Conservation (phyloP, 192 early-diverging fungal genomes). For the Geosiphon pyriformis region DNA sequence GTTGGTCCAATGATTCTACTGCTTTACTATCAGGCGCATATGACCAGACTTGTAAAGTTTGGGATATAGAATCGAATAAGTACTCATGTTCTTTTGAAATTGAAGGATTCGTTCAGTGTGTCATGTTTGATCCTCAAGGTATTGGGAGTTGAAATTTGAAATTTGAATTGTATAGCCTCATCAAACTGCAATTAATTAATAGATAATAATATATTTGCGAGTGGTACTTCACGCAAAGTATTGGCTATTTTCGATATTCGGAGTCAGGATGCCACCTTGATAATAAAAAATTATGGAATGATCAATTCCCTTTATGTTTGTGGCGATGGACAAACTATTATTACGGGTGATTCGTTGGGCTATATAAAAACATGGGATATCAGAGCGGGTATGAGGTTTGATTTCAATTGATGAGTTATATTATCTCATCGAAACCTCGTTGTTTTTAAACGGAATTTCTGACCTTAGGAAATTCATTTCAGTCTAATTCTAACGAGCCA, state of each 20-base stretch:
- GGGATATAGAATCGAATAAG: conserved; percentile 69
- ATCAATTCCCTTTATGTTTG: conserved; percentile 77
- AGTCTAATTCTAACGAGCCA: conserved; percentile 55
- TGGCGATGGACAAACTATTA: conserved; percentile 62
- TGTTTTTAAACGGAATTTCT: background rate
- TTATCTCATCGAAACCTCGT: background rate
- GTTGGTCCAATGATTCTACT: conserved; percentile 65
- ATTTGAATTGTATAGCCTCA: too few relatives aligned
- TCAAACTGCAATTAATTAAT: too few relatives aligned
- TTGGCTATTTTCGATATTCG: conserved; percentile 65
- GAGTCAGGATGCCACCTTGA: conserved; percentile 29
- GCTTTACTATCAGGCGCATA: conserved; percentile 69
- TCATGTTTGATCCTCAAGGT: conserved; percentile 69
- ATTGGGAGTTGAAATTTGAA: too few relatives aligned
- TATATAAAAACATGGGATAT: conserved; percentile 92
- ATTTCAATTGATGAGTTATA: background rate
- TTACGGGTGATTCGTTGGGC: conserved; percentile 83
- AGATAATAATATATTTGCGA: conserved; percentile 74
- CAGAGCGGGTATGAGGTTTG: conserved; percentile 48
- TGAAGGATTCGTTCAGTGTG: conserved; percentile 85
- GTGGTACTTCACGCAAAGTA: conserved; percentile 70
- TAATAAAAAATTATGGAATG: conserved; percentile 69
- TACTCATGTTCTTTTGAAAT: conserved; percentile 55
- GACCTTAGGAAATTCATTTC: conserved; percentile 29
- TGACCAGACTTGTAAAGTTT: conserved; percentile 76